Evolutionary conservation across 1,284 basidiomycete genomes (phyloP).

Genomic region (Naganishia sp.): DNA sequence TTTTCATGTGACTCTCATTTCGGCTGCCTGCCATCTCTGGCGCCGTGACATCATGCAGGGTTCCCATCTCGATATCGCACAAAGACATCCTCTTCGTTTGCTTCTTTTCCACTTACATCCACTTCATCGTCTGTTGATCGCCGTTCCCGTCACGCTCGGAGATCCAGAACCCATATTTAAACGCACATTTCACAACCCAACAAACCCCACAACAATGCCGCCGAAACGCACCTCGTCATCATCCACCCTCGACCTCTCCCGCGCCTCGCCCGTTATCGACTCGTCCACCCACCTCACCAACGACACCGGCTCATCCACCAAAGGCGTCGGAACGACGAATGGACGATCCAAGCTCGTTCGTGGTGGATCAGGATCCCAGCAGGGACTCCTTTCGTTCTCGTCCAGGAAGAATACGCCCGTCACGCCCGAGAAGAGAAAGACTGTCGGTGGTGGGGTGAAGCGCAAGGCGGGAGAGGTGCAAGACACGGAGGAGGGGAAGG

Average conservation of each 20-base stretch:
- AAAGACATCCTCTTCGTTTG: background rate
- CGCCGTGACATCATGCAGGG: slow-evolving; percentile 3
- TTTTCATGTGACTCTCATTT: slow-evolving; percentile 18
- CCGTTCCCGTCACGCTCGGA: slow-evolving; percentile 19
- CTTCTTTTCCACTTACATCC: background rate
- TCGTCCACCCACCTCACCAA: slow-evolving; percentile 1
- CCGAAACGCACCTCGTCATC: background rate
- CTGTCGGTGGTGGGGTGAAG: background rate
- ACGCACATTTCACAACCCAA: background rate
- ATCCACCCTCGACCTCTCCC: slow-evolving; percentile 14
- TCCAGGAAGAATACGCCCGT: slow-evolving; percentile 17
- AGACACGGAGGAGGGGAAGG: background rate
- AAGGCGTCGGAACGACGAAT: background rate
- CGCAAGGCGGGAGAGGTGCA: background rate
- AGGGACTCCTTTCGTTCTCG: slow-evolving; percentile 20
- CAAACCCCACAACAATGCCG: slow-evolving; percentile 1
- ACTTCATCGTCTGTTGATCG: slow-evolving; percentile 7
- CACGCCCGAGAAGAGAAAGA: slow-evolving; percentile 23
- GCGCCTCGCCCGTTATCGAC: background rate
- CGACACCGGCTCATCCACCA: slow-evolving; percentile 7
- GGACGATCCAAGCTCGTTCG: slow-evolving; percentile 2
- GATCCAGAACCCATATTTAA: background rate
- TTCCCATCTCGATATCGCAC: background rate
- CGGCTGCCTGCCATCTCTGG: slow-evolving; percentile 8
- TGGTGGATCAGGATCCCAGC: slow-evolving; percentile 2